A percentile compares a stretch with the other conserved stretches of the same genome.
Evolutionary conservation across 2,329 filamentous ascomycete genomes (phyloP).

Genomic region (Monosporascus sp.): DNA sequence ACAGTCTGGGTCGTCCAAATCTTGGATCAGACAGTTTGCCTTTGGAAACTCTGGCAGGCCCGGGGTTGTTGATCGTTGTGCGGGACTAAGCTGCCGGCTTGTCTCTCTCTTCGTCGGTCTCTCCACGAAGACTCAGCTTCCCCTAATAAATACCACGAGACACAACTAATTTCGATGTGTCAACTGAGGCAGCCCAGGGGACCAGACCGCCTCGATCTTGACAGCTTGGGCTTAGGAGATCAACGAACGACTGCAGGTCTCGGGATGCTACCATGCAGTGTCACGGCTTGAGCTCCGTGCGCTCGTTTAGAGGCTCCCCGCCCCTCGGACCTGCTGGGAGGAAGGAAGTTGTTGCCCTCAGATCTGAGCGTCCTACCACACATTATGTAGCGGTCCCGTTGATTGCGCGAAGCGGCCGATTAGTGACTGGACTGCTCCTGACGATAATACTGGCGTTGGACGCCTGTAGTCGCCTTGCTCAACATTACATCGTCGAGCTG

Average conservation of each 20-base stretch:
- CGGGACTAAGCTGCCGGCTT: not conserved
- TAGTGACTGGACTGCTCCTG: not conserved
- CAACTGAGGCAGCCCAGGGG: not conserved
- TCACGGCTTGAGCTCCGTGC: not conserved
- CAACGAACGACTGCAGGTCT: not conserved
- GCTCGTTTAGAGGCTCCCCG: not conserved
- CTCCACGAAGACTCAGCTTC: not conserved
- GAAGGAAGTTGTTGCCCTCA: not conserved
- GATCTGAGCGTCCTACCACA: not conserved
- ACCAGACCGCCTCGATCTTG: not conserved
- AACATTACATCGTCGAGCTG: not conserved
- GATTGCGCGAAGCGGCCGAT: too few relatives aligned
- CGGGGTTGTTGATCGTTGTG: not conserved
- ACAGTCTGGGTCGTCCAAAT: not conserved
- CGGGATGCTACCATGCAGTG: not conserved
- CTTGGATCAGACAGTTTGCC: not conserved
- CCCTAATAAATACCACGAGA: not conserved
- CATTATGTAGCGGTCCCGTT: not conserved
- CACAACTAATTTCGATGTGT: not conserved
- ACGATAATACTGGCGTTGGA: not conserved
- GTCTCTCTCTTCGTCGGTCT: not conserved
- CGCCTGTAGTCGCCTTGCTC: not conserved
- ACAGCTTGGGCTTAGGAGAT: not conserved
- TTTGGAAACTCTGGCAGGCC: not conserved
- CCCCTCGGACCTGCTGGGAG: not conserved